phyloP scores from a whole-genome alignment of 768 basidiomycete genomes.

The Chalciporus pseudorubinellus region DNA sequence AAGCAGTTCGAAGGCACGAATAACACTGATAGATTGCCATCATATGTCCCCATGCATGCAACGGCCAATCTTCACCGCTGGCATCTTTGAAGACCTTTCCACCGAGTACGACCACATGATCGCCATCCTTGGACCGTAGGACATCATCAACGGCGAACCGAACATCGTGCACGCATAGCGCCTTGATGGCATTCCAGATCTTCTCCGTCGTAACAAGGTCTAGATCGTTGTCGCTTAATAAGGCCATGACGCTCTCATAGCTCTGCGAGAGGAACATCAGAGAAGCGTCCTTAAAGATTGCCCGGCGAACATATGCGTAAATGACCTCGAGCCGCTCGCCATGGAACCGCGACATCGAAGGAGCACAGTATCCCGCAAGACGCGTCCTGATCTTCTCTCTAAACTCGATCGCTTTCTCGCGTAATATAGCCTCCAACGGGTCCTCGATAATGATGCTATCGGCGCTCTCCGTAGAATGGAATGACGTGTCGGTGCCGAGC shows the following conservation, averaged over 20 bases:
- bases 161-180: conserved; percentile 30
- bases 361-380: conserved; percentile 35
- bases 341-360: conserved; percentile 30
- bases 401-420: conserved; percentile 31
- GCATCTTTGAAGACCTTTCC: conserved; percentile 33
- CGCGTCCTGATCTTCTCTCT: conserved; percentile 34
- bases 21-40: conserved; percentile 31
- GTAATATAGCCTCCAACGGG: conserved; percentile 35
- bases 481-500: background rate
- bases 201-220: conserved; percentile 34
- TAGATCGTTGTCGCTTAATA: conserved; percentile 31
- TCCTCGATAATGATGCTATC: conserved; percentile 19
- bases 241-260: conserved; percentile 28
- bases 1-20: conserved; percentile 32
- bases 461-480: conserved; percentile 9
- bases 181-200: conserved; percentile 31
- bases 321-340: conserved; percentile 35
- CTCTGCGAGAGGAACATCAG: conserved; percentile 38
- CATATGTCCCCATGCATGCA: conserved; percentile 38
- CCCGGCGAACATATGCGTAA: conserved; percentile 37
- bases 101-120: conserved; percentile 31
- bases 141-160: conserved; percentile 33
- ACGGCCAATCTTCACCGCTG: conserved; percentile 29
- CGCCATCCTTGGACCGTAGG: conserved; percentile 27
- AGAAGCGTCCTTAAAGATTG: conserved; percentile 35